These are phyloP conservation scores for Rutstroemia sp. DNA, from an alignment of 2,329 filamentous ascomycete genomes.

Conservation along the genomic window DNA sequence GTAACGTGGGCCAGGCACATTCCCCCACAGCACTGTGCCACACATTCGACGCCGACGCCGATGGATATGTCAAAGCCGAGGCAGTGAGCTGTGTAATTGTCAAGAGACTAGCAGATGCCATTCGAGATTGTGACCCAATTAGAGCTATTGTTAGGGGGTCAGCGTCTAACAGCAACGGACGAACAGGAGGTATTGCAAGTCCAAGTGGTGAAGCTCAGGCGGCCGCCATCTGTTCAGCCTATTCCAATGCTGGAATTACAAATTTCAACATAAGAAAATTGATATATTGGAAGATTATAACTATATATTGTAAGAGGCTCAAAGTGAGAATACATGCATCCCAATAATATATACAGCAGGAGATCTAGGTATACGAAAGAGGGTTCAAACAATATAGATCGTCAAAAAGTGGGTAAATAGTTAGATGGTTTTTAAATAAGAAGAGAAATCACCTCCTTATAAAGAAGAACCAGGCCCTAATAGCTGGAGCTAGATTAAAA, in stretches of 20 bases:
- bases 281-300: too few species aligned
- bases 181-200: background rate
- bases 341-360: too few species aligned
- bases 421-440: too few species aligned
- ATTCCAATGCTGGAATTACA: slow-evolving; percentile 2
- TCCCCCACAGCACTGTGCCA: slow-evolving; percentile 3
- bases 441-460: too few species aligned
- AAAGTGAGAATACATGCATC: too few species aligned
- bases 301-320: too few species aligned
- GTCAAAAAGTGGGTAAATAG: too few species aligned
- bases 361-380: too few species aligned
- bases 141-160: slow-evolving; percentile 2
- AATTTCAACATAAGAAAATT: too few species aligned
- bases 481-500: too few species aligned
- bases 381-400: too few species aligned
- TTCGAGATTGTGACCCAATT: slow-evolving; percentile 3
- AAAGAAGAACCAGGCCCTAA: too few species aligned
- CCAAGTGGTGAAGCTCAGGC: slow-evolving; percentile 2
- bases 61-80: slow-evolving; percentile 5
- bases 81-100: background rate
- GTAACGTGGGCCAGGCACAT: background rate
- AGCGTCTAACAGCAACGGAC: slow-evolving; percentile 1
- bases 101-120: background rate
- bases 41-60: slow-evolving; percentile 1
- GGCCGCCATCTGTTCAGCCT: background rate